These are phyloP conservation scores for Prunella vulgaris DNA, from an alignment of 257 asterid genomes.

Conservation along the genomic window DNA sequence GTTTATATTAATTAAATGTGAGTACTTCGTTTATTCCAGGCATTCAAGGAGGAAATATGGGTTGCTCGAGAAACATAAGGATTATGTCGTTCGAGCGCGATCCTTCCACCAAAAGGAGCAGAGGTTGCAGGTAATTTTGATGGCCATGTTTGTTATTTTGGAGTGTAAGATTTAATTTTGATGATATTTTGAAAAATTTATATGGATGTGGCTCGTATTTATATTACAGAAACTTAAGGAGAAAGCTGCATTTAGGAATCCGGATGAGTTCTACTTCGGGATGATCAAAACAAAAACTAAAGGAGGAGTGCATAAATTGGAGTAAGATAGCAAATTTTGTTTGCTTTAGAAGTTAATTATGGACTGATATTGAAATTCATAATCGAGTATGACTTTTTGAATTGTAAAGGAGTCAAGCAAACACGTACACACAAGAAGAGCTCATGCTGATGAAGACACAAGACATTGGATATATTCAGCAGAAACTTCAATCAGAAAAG, in stretches of 20 bases:
- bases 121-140: conserved; percentile 45
- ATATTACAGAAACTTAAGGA: conserved; percentile 75
- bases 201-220: not conserved
- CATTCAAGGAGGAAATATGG: conserved; percentile 65
- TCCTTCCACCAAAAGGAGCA: conserved; percentile 71
- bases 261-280: conserved; percentile 85
- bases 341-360: not conserved
- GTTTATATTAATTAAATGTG: not conserved
- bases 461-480: conserved; percentile 73
- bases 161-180: not conserved
- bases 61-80: conserved; percentile 84
- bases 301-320: conserved; percentile 64
- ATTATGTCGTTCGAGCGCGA: conserved; percentile 71
- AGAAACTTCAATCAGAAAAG: conserved; percentile 86
- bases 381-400: conserved; percentile 17
- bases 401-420: conserved; percentile 61
- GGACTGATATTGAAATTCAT: not conserved
- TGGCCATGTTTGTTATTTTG: not conserved
- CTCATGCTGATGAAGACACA: conserved; percentile 93
- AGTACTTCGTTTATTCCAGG: conserved; percentile 28
- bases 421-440: conserved; percentile 67
- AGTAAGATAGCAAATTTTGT: conserved; percentile 30
- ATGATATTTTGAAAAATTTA: not conserved
- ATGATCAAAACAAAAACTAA: conserved; percentile 61
- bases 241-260: conserved; percentile 80